A percentile compares a stretch with the other conserved stretches of the same genome.
These are phyloP conservation scores for Ilex paraguariensis DNA, from an alignment of 305 asterid genomes.

Conservation along the genomic window DNA sequence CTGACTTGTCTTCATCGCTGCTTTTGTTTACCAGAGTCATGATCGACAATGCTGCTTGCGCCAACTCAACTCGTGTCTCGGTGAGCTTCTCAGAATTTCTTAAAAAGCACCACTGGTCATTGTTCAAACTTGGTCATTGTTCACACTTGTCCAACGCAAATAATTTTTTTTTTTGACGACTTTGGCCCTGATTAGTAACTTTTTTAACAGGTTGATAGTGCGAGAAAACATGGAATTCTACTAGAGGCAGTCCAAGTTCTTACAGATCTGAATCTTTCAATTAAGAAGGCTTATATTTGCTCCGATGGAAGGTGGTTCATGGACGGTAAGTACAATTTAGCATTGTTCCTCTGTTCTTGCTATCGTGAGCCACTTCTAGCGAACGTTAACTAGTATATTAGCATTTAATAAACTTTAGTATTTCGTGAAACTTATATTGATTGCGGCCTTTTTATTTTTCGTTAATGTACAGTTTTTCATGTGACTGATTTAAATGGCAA, in stretches of 20 bases:
- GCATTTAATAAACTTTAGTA: background rate
- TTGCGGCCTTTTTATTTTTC: slow-evolving; percentile 23
- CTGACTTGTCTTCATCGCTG: slow-evolving; percentile 28
- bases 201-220: slow-evolving; percentile 71
- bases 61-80: slow-evolving; percentile 78
- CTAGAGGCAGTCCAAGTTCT: slow-evolving; percentile 88
- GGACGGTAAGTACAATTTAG: slow-evolving; percentile 59
- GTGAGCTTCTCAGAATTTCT: slow-evolving; percentile 27
- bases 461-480: slow-evolving; percentile 68
- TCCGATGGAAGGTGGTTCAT: slow-evolving; percentile 98
- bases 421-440: slow-evolving; percentile 1
- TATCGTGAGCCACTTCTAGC: slow-evolving; percentile 9
- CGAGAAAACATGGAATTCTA: slow-evolving; percentile 80
- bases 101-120: background rate
- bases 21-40: slow-evolving; percentile 59
- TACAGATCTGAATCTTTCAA: slow-evolving; percentile 87
- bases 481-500: slow-evolving; percentile 88
- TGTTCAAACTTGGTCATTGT: background rate
- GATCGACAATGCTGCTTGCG: slow-evolving; percentile 87
- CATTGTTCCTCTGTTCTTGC: background rate
- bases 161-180: background rate
- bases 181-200: too few species aligned
- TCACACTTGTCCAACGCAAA: background rate
- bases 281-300: slow-evolving; percentile 84
- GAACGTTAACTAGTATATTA: background rate